phyloP scores from a whole-genome alignment of 371 early-diverging fungal species.

The Umbelopsis sp. region DNA sequence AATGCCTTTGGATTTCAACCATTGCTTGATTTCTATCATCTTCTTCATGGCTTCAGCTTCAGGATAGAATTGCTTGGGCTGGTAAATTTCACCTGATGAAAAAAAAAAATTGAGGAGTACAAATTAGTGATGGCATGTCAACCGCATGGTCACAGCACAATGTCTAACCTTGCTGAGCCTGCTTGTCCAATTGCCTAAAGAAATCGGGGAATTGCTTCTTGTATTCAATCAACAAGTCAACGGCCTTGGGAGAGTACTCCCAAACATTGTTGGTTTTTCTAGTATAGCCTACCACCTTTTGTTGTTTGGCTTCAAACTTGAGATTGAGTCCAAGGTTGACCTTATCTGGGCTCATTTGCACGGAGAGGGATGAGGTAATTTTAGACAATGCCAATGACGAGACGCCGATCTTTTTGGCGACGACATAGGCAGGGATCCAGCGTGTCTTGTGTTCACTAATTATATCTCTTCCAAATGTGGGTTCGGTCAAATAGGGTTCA shows the following conservation, averaged over 20 bases:
- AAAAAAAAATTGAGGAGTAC: constrained; percentile 7
- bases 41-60: constrained; percentile 40
- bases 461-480: constrained; percentile 60
- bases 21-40: constrained; percentile 63
- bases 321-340: constrained; percentile 85
- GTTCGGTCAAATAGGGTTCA: constrained; percentile 42
- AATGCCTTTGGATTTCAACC: constrained; percentile 68
- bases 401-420: constrained; percentile 69
- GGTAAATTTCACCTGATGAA: constrained; percentile 41
- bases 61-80: constrained; percentile 63
- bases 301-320: constrained; percentile 86
- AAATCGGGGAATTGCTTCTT: constrained; percentile 74
- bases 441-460: constrained; percentile 43
- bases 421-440: constrained; percentile 69
- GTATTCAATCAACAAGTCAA: constrained; percentile 75
- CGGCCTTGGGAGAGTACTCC: constrained; percentile 84
- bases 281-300: constrained; percentile 87
- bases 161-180: constrained; percentile 8
- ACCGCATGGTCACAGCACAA: neutral
- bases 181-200: constrained; percentile 36
- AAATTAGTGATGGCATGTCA: too few species aligned
- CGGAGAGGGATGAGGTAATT: constrained; percentile 79
- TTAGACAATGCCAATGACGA: constrained; percentile 73
- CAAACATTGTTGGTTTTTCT: constrained; percentile 76
- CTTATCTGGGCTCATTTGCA: constrained; percentile 56